Conservation (phyloP, 2,329 filamentous ascomycete species). For the Tolypocladium inflatum region DNA sequence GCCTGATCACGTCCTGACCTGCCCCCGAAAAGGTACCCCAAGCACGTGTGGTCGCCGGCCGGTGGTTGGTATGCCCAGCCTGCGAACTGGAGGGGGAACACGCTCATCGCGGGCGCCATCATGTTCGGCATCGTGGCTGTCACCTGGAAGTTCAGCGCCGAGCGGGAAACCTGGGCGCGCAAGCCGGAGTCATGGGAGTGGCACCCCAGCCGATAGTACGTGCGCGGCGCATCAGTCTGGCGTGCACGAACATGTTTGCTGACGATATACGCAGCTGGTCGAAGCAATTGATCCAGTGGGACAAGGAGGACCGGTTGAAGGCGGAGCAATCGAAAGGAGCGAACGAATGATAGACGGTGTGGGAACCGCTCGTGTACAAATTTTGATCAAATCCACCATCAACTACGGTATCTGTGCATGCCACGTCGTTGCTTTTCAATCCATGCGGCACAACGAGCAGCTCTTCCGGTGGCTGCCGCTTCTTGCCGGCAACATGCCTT, state of each 20-base stretch:
- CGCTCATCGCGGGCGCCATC: conserved; percentile 60
- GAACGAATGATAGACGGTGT: conserved; percentile 14
- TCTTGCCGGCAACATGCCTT: neutral
- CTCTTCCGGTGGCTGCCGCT: neutral
- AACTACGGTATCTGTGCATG: neutral
- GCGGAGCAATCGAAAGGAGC: conserved; percentile 17
- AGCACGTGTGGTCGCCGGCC: conserved; percentile 97
- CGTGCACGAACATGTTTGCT: neutral
- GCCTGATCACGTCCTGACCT: neutral
- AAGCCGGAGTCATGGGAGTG: conserved; percentile 71
- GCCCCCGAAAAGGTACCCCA: conserved; percentile 57
- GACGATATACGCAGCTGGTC: conserved; percentile 27
- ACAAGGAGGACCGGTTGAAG: conserved; percentile 30
- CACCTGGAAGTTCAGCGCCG: conserved; percentile 63
- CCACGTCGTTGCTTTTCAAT: too few relatives aligned
- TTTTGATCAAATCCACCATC: neutral
- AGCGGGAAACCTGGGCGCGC: conserved; percentile 61
- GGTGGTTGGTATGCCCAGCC: conserved; percentile 98
- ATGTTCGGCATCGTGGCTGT: conserved; percentile 59
- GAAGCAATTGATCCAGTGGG: conserved; percentile 34
- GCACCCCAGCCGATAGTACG: conserved; percentile 78
- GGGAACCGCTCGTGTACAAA: conserved; percentile 6
- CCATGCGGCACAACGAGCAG: too few relatives aligned
- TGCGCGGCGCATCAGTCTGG: conserved; percentile 10
- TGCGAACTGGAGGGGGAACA: conserved; percentile 91